Base-by-base conservation (phyloP, 164 flowering plant species). In the Kingdonia uniflora region DNA sequence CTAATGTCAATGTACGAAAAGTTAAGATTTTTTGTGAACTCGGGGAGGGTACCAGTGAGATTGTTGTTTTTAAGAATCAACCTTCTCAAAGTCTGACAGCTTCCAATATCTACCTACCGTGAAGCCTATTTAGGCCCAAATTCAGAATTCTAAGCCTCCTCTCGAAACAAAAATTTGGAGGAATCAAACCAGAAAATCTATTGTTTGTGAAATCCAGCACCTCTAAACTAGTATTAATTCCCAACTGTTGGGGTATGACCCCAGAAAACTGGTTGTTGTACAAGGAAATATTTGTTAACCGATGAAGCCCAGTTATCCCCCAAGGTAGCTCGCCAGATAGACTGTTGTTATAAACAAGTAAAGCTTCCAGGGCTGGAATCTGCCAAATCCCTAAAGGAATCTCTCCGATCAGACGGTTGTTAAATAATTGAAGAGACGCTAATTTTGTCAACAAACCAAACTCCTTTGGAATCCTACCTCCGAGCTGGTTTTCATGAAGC, bases 311-410 rank as follows among this genome's bases (percentile, higher is more conserved):
- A 3, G 80, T 64, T 37, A 82, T 62, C 59, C 70, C 79, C 8
- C 44, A 1, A 35, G 97, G 97, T 12, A 88, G 24, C 50, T 72
- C 76, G 19, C 97, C 95, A 1, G 77, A 58, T 21, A 88, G 71
- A 51, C 55, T 74, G 68, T 85, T 85, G 38, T 68, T 59, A 49
- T 81, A 81, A 24, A 88, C 56, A 41, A 65, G 52, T 11, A 88
- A 43, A 44, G 22, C 2, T 64, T 67, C 57, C 17, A 88, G 85
- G 49, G 61, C 70, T 14, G 65, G 70, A 53, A 82, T 77, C 68
- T 62, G 80, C 83, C 89, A 80, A 49, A 87, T 61, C 24, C 74
- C 59, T 11, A 49, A 13, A 0, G 96, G 94, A 43, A 87, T 64
- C 52, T 78, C 83, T 26, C 94, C 94, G 11, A 59, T 63, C 57